A percentile compares a stretch with the other conserved stretches of the same genome.
phyloP scores from a whole-genome alignment of 2,329 filamentous ascomycete genomes.

The Didymella exigua region DNA sequence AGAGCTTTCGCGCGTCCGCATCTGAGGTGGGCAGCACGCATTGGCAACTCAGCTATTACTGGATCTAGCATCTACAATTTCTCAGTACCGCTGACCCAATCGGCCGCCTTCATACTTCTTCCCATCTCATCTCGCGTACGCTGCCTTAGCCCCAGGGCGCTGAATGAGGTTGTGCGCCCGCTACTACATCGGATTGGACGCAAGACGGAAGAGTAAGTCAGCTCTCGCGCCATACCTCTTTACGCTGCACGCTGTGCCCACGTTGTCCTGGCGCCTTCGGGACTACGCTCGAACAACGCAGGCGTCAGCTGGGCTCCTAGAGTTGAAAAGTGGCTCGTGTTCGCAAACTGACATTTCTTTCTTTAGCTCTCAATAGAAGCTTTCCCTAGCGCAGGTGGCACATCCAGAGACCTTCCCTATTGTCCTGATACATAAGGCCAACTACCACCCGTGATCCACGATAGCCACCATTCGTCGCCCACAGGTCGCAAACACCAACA shows the following conservation, averaged over 20 bases:
- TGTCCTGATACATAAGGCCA: conserved; percentile 22
- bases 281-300: conserved; percentile 29
- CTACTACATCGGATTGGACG: conserved; percentile 22
- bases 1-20: conserved; percentile 7
- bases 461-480: conserved; percentile 5
- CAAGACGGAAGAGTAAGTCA: conserved; percentile 27
- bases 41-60: conserved; percentile 7
- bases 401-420: conserved; percentile 13
- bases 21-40: conserved; percentile 3
- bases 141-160: not conserved
- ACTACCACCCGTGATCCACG: conserved; percentile 13
- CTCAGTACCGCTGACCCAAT: conserved; percentile 7
- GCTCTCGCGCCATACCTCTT: conserved; percentile 23
- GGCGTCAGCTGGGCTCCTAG: conserved; percentile 24
- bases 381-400: conserved; percentile 28
- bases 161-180: conserved; percentile 13
- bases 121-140: conserved; percentile 2
- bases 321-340: conserved; percentile 24
- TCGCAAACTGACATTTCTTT: conserved; percentile 31
- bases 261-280: conserved; percentile 20
- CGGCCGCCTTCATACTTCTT: not conserved
- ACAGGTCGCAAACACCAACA: not conserved
- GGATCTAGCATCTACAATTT: not conserved
- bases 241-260: conserved; percentile 22
- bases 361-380: conserved; percentile 30